Percentiles rank a stretch among this genome's conserved stretches.
phyloP scores from a whole-genome alignment of 2,329 filamentous ascomycete species.

The Ceratocystis cubensis region DNA sequence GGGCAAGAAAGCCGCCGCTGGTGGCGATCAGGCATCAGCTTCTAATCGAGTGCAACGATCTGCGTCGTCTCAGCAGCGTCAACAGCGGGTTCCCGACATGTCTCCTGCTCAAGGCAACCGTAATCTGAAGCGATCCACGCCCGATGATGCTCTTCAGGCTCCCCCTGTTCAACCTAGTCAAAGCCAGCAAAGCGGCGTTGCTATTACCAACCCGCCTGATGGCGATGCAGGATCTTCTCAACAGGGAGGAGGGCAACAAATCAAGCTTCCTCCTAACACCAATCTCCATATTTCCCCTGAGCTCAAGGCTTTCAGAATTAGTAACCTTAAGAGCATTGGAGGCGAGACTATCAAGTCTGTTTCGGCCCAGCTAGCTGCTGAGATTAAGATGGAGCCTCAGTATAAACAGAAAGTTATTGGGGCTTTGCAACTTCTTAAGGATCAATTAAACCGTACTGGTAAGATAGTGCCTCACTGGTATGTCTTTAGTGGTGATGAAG shows the following conservation, averaged over 20 bases:
- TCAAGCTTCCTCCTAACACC: not conserved
- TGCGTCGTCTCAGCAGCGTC: constrained; percentile 6
- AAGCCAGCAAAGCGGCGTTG: not conserved
- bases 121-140: constrained; percentile 39
- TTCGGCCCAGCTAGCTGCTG: too few relatives aligned
- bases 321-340: not conserved
- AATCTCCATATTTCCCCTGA: not conserved
- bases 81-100: constrained; percentile 23
- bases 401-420: constrained; percentile 1
- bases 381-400: not conserved
- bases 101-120: constrained; percentile 33
- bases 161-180: not conserved
- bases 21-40: not conserved
- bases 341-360: not conserved
- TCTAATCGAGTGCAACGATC: constrained; percentile 27
- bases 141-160: constrained; percentile 31
- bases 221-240: not conserved
- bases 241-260: not conserved
- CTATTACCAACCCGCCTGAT: not conserved
- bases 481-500: not conserved
- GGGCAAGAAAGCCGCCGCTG: not conserved
- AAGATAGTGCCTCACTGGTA: constrained; percentile 6
- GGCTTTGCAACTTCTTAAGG: not conserved
- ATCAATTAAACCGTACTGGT: not conserved
- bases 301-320: not conserved